phyloP scores from a whole-genome alignment of 2,329 filamentous ascomycete species.

The Microdochium bolleyi region DNA sequence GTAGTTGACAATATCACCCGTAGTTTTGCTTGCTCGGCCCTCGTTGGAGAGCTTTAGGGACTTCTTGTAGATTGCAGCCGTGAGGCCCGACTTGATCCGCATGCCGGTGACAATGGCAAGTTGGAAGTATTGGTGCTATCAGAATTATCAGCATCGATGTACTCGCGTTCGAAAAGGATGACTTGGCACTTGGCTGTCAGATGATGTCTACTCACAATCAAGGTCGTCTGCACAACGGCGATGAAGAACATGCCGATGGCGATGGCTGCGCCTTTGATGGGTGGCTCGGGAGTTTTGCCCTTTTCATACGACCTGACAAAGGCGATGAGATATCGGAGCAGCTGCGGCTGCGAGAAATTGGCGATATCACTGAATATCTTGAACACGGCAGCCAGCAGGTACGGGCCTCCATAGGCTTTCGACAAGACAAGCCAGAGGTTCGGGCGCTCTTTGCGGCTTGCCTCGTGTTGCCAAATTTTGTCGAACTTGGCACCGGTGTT shows the following conservation, averaged over 20 bases:
- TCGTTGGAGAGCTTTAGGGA: slow-evolving; percentile 87
- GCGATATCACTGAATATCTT: slow-evolving; percentile 83
- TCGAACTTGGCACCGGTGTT: slow-evolving; percentile 64
- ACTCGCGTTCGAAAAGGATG: too few species aligned
- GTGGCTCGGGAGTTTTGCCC: slow-evolving; percentile 58
- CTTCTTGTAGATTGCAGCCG: slow-evolving; percentile 88
- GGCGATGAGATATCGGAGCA: slow-evolving; percentile 73
- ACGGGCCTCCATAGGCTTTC: slow-evolving; percentile 77
- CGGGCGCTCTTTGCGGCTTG: slow-evolving; percentile 60
- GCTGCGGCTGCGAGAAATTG: slow-evolving; percentile 84
- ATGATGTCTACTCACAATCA: slow-evolving; percentile 49
- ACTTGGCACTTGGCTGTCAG: too few species aligned
- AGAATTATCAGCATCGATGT: slow-evolving; percentile 12
- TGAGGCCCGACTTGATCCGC: slow-evolving; percentile 87
- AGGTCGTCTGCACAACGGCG: slow-evolving; percentile 78
- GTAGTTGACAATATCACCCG: slow-evolving; percentile 97
- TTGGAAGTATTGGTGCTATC: slow-evolving; percentile 88
- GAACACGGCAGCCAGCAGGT: slow-evolving; percentile 73
- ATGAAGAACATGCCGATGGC: slow-evolving; percentile 87
- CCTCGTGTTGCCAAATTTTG: slow-evolving; percentile 67
- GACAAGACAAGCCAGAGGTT: slow-evolving; percentile 84
- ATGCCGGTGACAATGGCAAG: slow-evolving; percentile 91
- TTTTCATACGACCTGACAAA: slow-evolving; percentile 73
- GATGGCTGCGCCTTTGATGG: slow-evolving; percentile 79
- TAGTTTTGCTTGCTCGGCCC: slow-evolving; percentile 79